phyloP scores from a whole-genome alignment of 1,139 yeast genomes.

The Sugiyamaella sp. region DNA sequence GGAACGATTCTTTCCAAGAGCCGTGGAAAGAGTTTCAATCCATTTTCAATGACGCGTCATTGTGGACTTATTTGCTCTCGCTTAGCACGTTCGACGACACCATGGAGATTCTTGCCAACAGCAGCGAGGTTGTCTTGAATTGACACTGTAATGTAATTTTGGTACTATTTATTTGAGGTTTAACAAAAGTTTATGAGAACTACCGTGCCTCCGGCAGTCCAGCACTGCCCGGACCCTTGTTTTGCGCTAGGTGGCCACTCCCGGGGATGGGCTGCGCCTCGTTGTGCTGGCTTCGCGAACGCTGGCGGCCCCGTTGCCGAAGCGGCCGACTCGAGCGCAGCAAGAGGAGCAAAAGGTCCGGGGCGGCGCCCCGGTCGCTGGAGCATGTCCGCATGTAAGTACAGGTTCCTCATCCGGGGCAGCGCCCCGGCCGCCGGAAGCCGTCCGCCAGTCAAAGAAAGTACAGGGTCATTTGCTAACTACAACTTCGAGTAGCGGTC shows the following conservation, averaged over 20 bases:
- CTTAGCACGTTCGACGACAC: constrained; percentile 18
- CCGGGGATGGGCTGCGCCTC: too few species aligned
- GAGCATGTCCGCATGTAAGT: too few species aligned
- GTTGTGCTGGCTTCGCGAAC: too few species aligned
- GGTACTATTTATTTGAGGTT: not conserved
- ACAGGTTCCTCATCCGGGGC: constrained; percentile 6
- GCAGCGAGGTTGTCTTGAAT: constrained; percentile 7
- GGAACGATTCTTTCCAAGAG: constrained; percentile 17
- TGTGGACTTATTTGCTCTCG: constrained; percentile 18
- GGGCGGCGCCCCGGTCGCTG: too few species aligned
- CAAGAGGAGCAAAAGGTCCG: too few species aligned
- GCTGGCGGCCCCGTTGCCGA: too few species aligned
- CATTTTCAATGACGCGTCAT: constrained; percentile 15
- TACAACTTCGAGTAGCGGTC: constrained; percentile 68
- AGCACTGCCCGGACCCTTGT: too few species aligned
- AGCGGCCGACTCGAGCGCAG: too few species aligned
- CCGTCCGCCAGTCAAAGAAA: too few species aligned
- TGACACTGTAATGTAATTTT: not conserved
- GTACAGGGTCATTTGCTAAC: constrained; percentile 37
- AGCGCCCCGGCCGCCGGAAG: constrained; percentile 6
- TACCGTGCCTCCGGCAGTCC: not conserved
- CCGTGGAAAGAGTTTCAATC: constrained; percentile 19
- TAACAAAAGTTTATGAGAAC: not conserved
- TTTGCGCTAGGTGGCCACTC: too few species aligned
- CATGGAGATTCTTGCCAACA: not conserved